Evolutionary conservation across 2,329 filamentous ascomycete genomes (phyloP).

Genomic region (Epichloe sylvatica): DNA sequence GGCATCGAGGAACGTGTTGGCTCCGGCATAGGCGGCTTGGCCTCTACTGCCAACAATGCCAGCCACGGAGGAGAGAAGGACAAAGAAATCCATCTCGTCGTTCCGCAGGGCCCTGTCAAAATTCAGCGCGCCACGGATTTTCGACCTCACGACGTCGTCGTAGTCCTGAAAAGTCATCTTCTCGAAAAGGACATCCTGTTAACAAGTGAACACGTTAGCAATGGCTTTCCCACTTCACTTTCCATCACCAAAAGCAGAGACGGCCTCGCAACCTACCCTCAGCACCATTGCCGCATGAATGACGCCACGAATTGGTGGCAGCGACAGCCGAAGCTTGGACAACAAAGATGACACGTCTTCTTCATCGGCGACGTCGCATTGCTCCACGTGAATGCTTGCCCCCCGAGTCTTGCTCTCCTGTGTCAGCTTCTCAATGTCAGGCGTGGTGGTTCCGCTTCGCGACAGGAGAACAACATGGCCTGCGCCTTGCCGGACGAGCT

Average conservation of each 20-base stretch:
- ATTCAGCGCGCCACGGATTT: conserved; percentile 40
- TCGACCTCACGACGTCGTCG: conserved; percentile 33
- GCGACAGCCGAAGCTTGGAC: conserved; percentile 8
- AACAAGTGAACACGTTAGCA: not conserved
- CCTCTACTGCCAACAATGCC: conserved; percentile 36
- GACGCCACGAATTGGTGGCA: conserved; percentile 29
- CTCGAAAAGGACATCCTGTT: conserved; percentile 34
- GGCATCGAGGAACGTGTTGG: conserved; percentile 29
- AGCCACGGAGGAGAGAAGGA: conserved; percentile 37
- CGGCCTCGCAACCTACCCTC: conserved; percentile 9
- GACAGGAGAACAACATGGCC: conserved; percentile 35
- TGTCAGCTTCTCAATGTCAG: conserved; percentile 26
- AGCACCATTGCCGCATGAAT: conserved; percentile 34
- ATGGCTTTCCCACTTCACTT: too few relatives aligned
- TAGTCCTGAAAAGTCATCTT: conserved; percentile 39
- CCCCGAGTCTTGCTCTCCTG: conserved; percentile 23
- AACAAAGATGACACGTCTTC: conserved; percentile 16
- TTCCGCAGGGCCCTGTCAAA: conserved; percentile 31
- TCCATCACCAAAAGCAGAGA: too few relatives aligned
- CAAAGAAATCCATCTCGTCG: conserved; percentile 36
- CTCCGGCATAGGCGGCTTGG: conserved; percentile 39
- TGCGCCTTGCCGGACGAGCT: conserved; percentile 36
- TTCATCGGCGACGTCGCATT: conserved; percentile 35
- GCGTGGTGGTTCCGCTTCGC: conserved; percentile 27
- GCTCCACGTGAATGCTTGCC: conserved; percentile 29